Evolutionary conservation across 768 basidiomycete genomes (phyloP).

Genomic region (Sporobolomyces phaffii): DNA sequence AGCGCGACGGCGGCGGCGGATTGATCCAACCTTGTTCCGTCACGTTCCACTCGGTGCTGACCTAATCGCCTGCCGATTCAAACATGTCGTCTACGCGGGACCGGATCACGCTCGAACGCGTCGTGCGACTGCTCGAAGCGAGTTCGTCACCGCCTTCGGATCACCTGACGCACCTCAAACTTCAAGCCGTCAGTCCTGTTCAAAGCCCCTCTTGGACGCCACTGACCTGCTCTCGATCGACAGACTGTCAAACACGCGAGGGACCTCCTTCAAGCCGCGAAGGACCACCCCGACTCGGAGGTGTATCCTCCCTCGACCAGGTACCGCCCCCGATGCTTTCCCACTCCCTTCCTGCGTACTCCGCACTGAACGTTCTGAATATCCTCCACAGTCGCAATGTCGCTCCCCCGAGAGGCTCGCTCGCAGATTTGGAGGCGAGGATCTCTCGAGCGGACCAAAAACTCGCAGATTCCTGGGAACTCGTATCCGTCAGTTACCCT

Average conservation of each 20-base stretch:
- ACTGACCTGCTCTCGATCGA: not conserved
- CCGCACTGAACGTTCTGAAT: not conserved
- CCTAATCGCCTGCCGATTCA: not conserved
- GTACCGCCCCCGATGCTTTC: not conserved
- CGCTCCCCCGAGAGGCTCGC: not conserved
- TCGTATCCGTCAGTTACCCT: not conserved
- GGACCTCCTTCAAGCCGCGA: not conserved
- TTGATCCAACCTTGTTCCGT: too few relatives aligned
- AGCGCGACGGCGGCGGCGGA: not conserved
- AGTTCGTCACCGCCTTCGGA: not conserved
- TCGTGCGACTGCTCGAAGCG: conserved; percentile 7
- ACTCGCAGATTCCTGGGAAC: not conserved
- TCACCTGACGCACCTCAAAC: conserved; percentile 1
- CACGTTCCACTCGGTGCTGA: not conserved
- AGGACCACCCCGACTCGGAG: not conserved
- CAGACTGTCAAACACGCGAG: conserved; percentile 22
- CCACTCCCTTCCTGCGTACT: not conserved
- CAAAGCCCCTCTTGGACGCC: not conserved
- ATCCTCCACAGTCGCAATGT: not conserved
- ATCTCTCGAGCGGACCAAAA: not conserved
- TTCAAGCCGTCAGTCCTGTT: not conserved
- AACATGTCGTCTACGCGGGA: not conserved
- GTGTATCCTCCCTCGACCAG: conserved; percentile 1
- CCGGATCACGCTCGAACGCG: conserved; percentile 1
- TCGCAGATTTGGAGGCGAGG: conserved; percentile 2